Evolutionary conservation across 805 yeast genomes (phyloP), one percentile per base, ranked within the genome.

Genomic region (Nakazawaea ishiwadae): DNA sequence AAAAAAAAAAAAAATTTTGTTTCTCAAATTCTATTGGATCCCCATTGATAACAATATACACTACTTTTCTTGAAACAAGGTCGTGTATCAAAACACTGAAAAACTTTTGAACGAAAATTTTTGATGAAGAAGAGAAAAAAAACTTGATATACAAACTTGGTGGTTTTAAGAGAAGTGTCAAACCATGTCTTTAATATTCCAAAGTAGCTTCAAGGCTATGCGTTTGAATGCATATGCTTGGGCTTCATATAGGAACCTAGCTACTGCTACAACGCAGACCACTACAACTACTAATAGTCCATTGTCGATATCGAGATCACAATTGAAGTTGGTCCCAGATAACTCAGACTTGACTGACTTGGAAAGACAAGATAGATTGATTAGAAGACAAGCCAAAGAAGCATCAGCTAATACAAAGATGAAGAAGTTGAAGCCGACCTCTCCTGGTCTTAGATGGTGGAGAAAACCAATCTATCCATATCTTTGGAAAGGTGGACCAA

Each of bases 361-460:
- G 60, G 97, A 89, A 63, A 69, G 69, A 53, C 93, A 84, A 67
- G 96, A 89, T 62, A 75, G 67, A 45, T 70, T 78, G 48, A 77
- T 82, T 51, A 75, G 74, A 50, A 73, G 83, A 60, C 93, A 89
- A 63, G 70, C 85, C 35, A 81, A 80, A 58, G 71, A 86, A 48
- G 75, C 86, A 42, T 77, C 80, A 56, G 80, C 83, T 32, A 75
- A 75, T 46, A 87, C 84, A 23, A 73, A 73, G 51, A 71, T 89
- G 71, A 87, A 84, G 62, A 73, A 75, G 47, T 77, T 79, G 54
- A 87, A 87, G 52, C 91, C 93, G 36, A 75, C 79, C 20, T 83
- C 93, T 35, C 96, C 96, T 0, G 90, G 95, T 56, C 63, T 87
- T 47, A 76, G 95, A 54, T 88, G 96, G 88, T 87, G 77, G 70